Evolutionary conservation across 2,329 filamentous ascomycete genomes (phyloP), one percentile per base, ranked within the genome.

Genomic region (Madurella fahalii): DNA sequence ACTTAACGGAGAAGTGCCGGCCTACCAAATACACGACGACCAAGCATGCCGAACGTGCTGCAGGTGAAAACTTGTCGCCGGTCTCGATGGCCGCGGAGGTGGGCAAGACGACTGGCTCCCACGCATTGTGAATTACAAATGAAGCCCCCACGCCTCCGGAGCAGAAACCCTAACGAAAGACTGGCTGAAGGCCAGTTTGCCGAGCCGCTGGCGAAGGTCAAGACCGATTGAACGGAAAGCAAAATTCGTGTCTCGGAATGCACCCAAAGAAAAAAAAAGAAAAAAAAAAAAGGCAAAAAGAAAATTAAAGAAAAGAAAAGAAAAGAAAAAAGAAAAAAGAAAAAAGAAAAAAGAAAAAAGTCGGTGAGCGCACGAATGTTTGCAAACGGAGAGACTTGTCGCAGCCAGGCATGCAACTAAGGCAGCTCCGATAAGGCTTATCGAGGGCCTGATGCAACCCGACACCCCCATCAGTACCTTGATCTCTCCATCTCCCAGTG

Each of bases 301-400:
- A n/a, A n/a, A n/a, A n/a, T n/a, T n/a, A n/a, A n/a, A n/a, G n/a
- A n/a, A n/a, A n/a, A n/a, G n/a, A n/a, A n/a, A n/a, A n/a, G n/a
- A 25, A 25, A 25, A 25, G 7, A 50, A 45, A 58, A 60, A 60
- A 59, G 56, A n/a, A 25, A 25, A 25, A 25, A 25, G 7, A 50
- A 45, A 58, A 60, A 60, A 59, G 56, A n/a, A 25, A 25, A 25
- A 25, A 25, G 7, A 50, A 45, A 58, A 60, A 60, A 59, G 56
- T 58, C 58, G 60, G 60, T 61, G 60, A 61, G 47, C 17, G 25
- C 31, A 37, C 44, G 41, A n/a, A n/a, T n/a, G n/a, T n/a, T 44
- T 32, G 32, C 11, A 49, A 37, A 43, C 12, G 18, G 48, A 52
- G 30, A 42, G 25, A 34, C 40, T 50, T 48, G 53, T 41, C 32